Conservation (phyloP, 2,329 filamentous ascomycete species). For the Fusarium sublunatum region DNA sequence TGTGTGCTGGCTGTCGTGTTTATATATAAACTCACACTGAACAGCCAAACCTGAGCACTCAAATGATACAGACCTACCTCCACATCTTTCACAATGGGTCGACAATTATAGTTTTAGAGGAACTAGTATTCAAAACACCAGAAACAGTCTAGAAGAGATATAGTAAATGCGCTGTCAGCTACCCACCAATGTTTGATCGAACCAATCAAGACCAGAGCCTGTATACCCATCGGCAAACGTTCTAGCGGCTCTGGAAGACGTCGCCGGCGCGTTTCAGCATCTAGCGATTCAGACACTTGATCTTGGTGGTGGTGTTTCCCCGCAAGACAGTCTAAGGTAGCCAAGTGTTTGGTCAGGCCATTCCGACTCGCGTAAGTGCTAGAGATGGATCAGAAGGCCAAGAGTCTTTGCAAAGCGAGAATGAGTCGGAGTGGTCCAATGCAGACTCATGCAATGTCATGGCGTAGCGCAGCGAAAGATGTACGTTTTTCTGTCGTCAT, state of each 20-base stretch:
- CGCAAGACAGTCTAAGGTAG: not conserved
- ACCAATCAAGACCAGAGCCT: not conserved
- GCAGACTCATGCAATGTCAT: constrained; percentile 5
- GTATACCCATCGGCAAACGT: not conserved
- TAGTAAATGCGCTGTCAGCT: too few relatives aligned
- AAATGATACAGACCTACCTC: not conserved
- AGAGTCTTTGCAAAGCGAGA: constrained; percentile 13
- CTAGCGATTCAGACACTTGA: not conserved
- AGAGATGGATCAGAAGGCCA: not conserved
- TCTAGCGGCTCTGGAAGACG: constrained; percentile 12
- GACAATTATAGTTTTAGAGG: too few relatives aligned
- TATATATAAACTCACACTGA: too few relatives aligned
- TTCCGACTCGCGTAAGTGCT: constrained; percentile 21
- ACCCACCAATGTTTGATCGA: too few relatives aligned
- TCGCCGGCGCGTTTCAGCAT: constrained; percentile 23
- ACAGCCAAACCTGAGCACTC: not conserved
- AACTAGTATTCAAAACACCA: not conserved
- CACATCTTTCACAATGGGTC: not conserved
- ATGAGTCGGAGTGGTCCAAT: constrained; percentile 14
- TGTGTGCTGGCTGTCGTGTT: too few relatives aligned
- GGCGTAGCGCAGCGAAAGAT: not conserved
- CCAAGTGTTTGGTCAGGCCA: not conserved
- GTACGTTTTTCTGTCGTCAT: not conserved
- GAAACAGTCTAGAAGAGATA: not conserved
- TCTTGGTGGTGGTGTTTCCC: not conserved